Evolutionary conservation across 495 filamentous ascomycete species (phyloP), one percentile per base, ranked within the genome.

Genomic region (Penicillium nucicola): DNA sequence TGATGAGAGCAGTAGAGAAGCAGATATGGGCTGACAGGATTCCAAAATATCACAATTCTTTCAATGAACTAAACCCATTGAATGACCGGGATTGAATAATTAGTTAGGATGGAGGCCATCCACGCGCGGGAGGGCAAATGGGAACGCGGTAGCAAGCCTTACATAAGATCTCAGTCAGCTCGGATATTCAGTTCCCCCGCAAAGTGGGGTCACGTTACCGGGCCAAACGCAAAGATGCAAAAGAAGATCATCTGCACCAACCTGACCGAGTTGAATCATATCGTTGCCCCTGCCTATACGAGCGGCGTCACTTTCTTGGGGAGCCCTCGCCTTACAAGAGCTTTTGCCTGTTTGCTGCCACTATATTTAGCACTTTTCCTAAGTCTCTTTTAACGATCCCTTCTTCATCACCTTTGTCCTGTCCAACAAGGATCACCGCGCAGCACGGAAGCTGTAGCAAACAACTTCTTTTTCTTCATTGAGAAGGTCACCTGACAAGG

Each of bases 161-260:
- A 40, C 19, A 11, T 40, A 18, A 48, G 34, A 22, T 4, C 36
- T 39, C 33, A 14, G 35, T 31, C 37, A 40, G 37, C 37, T 38
- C 65, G 69, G 69, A 68, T 55, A 39, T 62, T 47, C 8, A 53
- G 54, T 67, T 71, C 55, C 54, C 53, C 66, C 68, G 56, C 20
- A 30, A 62, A 45, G 66, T 67, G 64, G 69, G 52, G 62, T 69
- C 68, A 69, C 67, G 70, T 73, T 73, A 71, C 67, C 68, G 48
- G 62, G 68, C 51, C 70, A 73, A 40, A 40, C 17, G 50, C 56
- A 67, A 61, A 61, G 48, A 47, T 41, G 58, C 50, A 62, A 56
- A 56, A 48, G 58, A 51, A 45, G 53, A 56, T 65, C 56, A 54
- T 43, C 48, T 47, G 39, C 42, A 46, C 42, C 50, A 44, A 28